phyloP scores from a whole-genome alignment of 139 green algal genomes.

The Pseudopediastrum boryanum region DNA sequence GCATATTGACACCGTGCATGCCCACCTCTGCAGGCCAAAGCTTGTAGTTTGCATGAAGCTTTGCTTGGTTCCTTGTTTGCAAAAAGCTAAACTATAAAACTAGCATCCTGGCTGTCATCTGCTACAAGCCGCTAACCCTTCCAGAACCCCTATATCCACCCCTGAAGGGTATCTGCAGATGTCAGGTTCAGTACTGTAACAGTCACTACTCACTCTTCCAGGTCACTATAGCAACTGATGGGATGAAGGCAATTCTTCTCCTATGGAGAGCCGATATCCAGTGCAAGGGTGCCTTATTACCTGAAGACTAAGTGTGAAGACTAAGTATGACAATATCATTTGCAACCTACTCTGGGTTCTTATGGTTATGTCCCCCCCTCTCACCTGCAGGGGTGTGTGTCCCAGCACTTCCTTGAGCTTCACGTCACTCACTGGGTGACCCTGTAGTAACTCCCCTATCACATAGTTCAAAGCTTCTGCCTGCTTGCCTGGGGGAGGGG shows the following conservation, averaged over 20 bases:
- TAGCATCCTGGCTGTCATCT: too few relatives aligned
- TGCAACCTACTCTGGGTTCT: background rate
- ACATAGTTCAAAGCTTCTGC: conserved; percentile 95
- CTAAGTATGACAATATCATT: background rate
- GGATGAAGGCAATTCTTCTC: background rate
- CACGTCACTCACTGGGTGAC: conserved; percentile 68
- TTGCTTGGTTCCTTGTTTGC: too few relatives aligned
- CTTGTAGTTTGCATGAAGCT: too few relatives aligned
- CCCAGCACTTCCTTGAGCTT: conserved; percentile 98
- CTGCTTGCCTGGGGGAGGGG: conserved; percentile 77
- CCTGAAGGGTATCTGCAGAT: too few relatives aligned
- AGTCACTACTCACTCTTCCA: background rate
- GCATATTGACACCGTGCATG: too few relatives aligned
- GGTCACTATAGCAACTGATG: too few relatives aligned
- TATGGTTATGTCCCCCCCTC: background rate
- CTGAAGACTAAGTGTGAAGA: background rate
- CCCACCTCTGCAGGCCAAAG: too few relatives aligned
- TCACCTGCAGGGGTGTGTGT: conserved; percentile 93
- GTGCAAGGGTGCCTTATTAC: background rate
- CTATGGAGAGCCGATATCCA: background rate
- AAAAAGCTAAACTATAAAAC: too few relatives aligned
- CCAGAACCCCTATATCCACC: too few relatives aligned
- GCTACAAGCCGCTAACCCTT: too few relatives aligned
- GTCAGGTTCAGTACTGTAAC: too few relatives aligned
- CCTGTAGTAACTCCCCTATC: conserved; percentile 76